These are phyloP conservation scores for Thymus quinquecostatus DNA, from an alignment of 257 asterid genomes.

Conservation along the genomic window DNA sequence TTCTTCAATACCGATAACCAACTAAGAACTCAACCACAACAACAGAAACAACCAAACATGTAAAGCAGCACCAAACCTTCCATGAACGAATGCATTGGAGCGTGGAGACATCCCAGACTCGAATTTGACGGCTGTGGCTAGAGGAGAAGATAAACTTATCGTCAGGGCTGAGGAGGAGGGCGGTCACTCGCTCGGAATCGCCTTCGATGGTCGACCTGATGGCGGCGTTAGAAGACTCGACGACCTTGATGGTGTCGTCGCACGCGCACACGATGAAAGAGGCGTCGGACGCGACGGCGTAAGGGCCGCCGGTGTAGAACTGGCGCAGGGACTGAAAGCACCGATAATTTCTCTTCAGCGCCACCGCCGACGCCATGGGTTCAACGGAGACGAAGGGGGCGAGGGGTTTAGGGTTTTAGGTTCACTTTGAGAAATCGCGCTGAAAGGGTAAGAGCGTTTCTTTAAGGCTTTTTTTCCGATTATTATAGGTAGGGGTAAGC, in stretches of 20 bases:
- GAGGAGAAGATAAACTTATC: constrained; percentile 72
- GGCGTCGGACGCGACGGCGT: constrained; percentile 76
- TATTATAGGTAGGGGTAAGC: too few species aligned
- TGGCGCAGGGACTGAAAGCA: constrained; percentile 73
- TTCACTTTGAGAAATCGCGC: constrained; percentile 19
- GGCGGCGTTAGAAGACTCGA: constrained; percentile 71
- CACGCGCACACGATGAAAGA: constrained; percentile 87
- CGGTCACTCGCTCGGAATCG: constrained; percentile 81
- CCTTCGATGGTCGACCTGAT: constrained; percentile 85
- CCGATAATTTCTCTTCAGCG: constrained; percentile 74
- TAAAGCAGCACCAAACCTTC: constrained; percentile 59
- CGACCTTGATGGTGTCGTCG: constrained; percentile 68
- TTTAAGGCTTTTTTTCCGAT: not conserved
- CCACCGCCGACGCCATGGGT: constrained; percentile 42
- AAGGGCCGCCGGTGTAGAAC: constrained; percentile 92
- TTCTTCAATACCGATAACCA: not conserved
- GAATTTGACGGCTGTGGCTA: constrained; percentile 91
- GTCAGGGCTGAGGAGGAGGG: constrained; percentile 73
- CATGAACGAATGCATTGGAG: constrained; percentile 90
- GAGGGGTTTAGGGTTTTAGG: constrained; percentile 51
- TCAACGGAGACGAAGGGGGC: constrained; percentile 18
- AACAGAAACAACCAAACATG: not conserved
- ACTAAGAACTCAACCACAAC: not conserved
- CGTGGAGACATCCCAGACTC: constrained; percentile 85
- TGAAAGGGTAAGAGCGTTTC: not conserved